Conservation (phyloP, 1,139 yeast species). For the Candida dubliniensis region DNA sequence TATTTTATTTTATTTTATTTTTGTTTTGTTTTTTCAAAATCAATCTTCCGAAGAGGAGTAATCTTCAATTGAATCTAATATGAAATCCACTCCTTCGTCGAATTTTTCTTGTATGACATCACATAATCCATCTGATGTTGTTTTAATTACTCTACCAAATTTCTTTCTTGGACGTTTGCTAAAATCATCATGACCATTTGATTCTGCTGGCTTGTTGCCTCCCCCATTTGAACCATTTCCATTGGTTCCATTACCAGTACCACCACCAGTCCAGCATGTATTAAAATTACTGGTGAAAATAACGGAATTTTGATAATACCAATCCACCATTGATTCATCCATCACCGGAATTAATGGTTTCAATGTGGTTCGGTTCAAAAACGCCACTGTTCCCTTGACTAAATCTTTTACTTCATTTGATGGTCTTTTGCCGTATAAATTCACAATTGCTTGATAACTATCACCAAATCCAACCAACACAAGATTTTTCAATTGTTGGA, state of each 20-base stretch:
- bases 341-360: conserved; percentile 80
- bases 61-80: conserved; percentile 71
- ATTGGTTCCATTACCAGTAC: background rate
- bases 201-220: conserved; percentile 16
- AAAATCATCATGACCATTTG: conserved; percentile 36
- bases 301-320: conserved; percentile 87
- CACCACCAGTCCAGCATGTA: conserved; percentile 68
- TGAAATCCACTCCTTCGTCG: conserved; percentile 82
- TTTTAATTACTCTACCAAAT: conserved; percentile 82
- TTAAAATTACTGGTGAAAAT: conserved; percentile 76
- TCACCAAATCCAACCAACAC: conserved; percentile 90
- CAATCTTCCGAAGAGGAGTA: conserved; percentile 27
- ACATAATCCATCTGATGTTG: conserved; percentile 71
- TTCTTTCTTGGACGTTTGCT: conserved; percentile 80
- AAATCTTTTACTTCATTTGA: conserved; percentile 53
- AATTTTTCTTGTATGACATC: conserved; percentile 79
- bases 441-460: conserved; percentile 83
- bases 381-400: conserved; percentile 73
- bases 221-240: conserved; percentile 11
- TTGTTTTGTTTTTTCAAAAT: background rate
- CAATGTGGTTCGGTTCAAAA: conserved; percentile 62
- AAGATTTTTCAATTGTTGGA: conserved; percentile 62
- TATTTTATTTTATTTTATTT: background rate
- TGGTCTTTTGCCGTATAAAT: conserved; percentile 79
- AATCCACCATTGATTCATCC: conserved; percentile 86